Evolutionary conservation across 2,329 filamentous ascomycete species (phyloP).

Genomic region (Nannizziopsis arthrosporioides): DNA sequence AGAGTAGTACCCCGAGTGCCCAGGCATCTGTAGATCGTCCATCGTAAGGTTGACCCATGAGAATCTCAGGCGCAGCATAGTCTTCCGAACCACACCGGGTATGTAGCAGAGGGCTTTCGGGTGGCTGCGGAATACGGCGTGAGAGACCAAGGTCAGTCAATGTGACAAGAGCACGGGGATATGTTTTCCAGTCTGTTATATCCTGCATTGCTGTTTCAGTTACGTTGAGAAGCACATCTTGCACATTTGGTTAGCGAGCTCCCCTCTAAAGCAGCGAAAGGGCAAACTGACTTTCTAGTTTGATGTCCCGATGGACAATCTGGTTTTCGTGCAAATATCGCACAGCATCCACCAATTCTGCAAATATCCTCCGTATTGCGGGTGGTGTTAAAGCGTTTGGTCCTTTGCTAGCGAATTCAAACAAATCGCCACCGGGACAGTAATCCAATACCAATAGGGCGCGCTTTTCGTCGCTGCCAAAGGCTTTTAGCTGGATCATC

Average conservation of each 20-base stretch:
- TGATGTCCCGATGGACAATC: conserved; percentile 95
- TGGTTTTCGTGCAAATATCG: conserved; percentile 71
- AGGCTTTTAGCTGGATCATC: conserved; percentile 80
- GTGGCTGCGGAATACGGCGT: conserved; percentile 59
- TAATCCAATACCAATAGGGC: conserved; percentile 82
- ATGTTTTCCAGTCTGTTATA: conserved; percentile 56
- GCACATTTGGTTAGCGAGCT: conserved; percentile 16
- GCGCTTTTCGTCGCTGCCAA: conserved; percentile 68
- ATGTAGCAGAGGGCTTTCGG: conserved; percentile 74
- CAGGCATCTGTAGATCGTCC: conserved; percentile 85
- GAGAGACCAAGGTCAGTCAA: conserved; percentile 87
- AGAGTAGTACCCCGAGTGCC: conserved; percentile 86
- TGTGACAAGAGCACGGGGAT: conserved; percentile 73
- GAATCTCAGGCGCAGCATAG: conserved; percentile 90
- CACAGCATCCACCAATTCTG: conserved; percentile 76
- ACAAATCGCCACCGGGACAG: conserved; percentile 86
- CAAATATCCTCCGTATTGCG: conserved; percentile 66
- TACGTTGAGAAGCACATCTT: conserved; percentile 86
- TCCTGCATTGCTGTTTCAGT: conserved; percentile 55
- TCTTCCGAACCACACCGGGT: conserved; percentile 94
- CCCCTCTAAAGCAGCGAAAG: conserved; percentile 9
- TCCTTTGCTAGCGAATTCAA: conserved; percentile 73
- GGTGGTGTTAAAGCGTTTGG: conserved; percentile 45
- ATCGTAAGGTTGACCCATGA: conserved; percentile 90
- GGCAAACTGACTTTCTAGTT: conserved; percentile 70